Conservation (phyloP, 106 monocot species). For the Dendrobium nobile region DNA sequence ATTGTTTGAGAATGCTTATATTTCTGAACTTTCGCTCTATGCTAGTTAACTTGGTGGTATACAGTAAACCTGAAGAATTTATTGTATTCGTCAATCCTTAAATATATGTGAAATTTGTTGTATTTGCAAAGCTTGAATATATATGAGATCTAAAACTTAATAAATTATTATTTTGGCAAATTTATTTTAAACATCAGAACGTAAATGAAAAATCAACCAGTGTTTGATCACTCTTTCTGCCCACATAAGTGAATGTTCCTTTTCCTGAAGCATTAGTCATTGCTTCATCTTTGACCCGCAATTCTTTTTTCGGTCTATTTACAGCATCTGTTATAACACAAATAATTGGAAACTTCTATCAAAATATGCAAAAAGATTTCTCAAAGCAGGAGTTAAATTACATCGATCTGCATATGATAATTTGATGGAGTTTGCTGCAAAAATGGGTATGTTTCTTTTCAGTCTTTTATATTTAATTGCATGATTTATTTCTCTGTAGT, state of each 20-base stretch:
- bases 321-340: slow-evolving; percentile 69
- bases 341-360: slow-evolving; percentile 65
- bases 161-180: background rate
- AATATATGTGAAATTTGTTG: too few relatives aligned
- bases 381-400: slow-evolving; percentile 75
- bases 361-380: slow-evolving; percentile 66
- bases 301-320: slow-evolving; percentile 7
- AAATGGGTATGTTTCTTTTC: slow-evolving; percentile 44
- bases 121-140: too few relatives aligned
- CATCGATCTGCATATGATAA: slow-evolving; percentile 70
- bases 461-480: background rate
- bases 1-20: background rate
- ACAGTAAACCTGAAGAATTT: slow-evolving; percentile 1
- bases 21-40: background rate
- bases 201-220: background rate
- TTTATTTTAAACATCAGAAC: background rate
- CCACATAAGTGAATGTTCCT: background rate
- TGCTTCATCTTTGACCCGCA: background rate
- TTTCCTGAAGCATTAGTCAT: background rate
- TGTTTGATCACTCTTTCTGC: background rate
- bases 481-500: background rate
- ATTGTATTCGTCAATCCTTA: background rate
- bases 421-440: slow-evolving; percentile 97
- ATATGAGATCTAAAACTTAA: background rate
- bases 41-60: background rate